A percentile compares a stretch with the other conserved stretches of the same genome.
Evolutionary conservation across 2,329 filamentous ascomycete genomes (phyloP).

Genomic region (Penicillium sp.): DNA sequence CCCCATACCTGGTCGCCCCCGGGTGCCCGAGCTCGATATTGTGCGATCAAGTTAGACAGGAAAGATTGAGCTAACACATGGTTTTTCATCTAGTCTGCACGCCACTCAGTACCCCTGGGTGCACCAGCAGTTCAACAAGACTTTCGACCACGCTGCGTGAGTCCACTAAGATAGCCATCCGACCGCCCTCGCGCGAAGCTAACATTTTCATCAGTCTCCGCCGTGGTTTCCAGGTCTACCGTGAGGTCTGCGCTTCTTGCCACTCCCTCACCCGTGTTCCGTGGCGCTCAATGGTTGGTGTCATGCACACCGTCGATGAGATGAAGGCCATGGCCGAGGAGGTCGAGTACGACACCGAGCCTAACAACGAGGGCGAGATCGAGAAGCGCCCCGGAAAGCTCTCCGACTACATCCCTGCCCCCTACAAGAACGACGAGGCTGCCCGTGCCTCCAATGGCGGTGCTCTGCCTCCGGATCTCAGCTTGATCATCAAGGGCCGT

Average conservation of each 20-base stretch:
- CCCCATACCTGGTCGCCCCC: constrained; percentile 17
- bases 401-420: constrained; percentile 89
- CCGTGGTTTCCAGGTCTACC: constrained; percentile 99
- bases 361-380: constrained; percentile 96
- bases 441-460: constrained; percentile 97
- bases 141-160: constrained; percentile 96
- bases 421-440: constrained; percentile 99
- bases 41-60: constrained; percentile 20
- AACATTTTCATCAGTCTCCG: constrained; percentile 67
- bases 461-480: constrained; percentile 95
- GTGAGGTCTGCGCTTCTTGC: constrained; percentile 95
- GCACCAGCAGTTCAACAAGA: constrained; percentile 87
- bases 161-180: constrained; percentile 32
- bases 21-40: constrained; percentile 26
- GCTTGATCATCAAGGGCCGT: constrained; percentile 93
- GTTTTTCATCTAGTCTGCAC: constrained; percentile 68
- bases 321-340: constrained; percentile 96
- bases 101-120: constrained; percentile 93
- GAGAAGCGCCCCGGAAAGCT: constrained; percentile 98
- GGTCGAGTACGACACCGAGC: constrained; percentile 97
- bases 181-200: constrained; percentile 16
- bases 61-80: constrained; percentile 24
- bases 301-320: constrained; percentile 92
- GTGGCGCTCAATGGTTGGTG: constrained; percentile 88
- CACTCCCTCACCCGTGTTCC: constrained; percentile 94